A percentile compares a stretch with the other conserved stretches of the same genome.
These are phyloP conservation scores for Xylaria sp. DNA, from an alignment of 2,329 filamentous ascomycete genomes.

Conservation along the genomic window DNA sequence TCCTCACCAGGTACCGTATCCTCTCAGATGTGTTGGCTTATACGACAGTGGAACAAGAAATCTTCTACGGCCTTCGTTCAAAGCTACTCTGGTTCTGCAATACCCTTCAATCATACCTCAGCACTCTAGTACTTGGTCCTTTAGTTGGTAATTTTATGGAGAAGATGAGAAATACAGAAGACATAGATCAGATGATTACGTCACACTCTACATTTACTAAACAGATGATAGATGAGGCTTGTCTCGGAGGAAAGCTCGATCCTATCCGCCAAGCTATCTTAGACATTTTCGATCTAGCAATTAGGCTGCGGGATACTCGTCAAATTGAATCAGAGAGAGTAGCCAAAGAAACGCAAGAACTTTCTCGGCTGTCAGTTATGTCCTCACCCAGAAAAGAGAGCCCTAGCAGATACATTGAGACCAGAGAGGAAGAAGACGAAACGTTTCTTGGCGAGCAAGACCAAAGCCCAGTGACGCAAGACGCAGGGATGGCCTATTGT, in stretches of 20 bases:
- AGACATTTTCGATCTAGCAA: conserved; percentile 76
- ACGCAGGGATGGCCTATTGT: conserved; percentile 52
- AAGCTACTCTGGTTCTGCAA: conserved; percentile 80
- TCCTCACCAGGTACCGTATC: conserved; percentile 63
- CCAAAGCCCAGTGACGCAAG: conserved; percentile 37
- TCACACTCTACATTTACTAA: conserved; percentile 69
- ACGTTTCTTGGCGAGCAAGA: conserved; percentile 42
- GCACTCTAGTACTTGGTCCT: conserved; percentile 71
- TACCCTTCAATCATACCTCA: conserved; percentile 76
- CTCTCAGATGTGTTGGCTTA: conserved; percentile 48
- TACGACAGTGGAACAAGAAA: conserved; percentile 49
- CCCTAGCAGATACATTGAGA: conserved; percentile 33
- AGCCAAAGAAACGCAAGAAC: conserved; percentile 46
- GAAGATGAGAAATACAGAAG: conserved; percentile 64
- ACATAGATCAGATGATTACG: conserved; percentile 81
- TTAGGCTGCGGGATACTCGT: conserved; percentile 70
- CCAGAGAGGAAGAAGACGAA: conserved; percentile 42
- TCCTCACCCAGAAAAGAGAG: conserved; percentile 41
- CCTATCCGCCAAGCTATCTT: conserved; percentile 76
- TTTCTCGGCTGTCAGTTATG: conserved; percentile 47
- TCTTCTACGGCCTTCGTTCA: conserved; percentile 67
- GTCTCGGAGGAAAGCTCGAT: conserved; percentile 70
- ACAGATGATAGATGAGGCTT: conserved; percentile 68
- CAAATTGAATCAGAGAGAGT: conserved; percentile 45
- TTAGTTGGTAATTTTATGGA: conserved; percentile 61